Evolutionary conservation across 2,329 filamentous ascomycete genomes (phyloP).

Genomic region (Dactylonectria estremocensis): DNA sequence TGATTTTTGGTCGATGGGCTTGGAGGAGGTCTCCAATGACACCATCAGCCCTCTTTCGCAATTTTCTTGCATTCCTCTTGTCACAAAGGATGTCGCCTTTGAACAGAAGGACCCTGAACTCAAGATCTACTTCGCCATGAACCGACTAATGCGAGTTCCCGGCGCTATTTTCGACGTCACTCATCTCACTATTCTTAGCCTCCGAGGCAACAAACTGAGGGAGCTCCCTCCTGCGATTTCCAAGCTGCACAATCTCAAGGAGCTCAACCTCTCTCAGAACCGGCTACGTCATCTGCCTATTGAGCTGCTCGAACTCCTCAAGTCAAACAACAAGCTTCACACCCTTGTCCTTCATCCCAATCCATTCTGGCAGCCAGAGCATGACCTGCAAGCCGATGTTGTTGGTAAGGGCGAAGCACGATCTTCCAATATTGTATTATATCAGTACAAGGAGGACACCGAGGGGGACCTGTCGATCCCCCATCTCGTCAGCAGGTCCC

Average conservation of each 20-base stretch:
- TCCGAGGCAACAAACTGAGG: conserved; percentile 74
- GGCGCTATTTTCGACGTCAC: conserved; percentile 73
- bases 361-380: conserved; percentile 66
- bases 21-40: conserved; percentile 69
- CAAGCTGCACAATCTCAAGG: conserved; percentile 70
- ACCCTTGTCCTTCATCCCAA: conserved; percentile 75
- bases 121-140: conserved; percentile 74
- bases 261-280: conserved; percentile 79
- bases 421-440: conserved; percentile 24
- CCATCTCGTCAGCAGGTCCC: conserved; percentile 42
- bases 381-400: conserved; percentile 20
- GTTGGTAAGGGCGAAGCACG: conserved; percentile 13
- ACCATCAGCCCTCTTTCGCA: conserved; percentile 71
- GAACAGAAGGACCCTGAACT: conserved; percentile 71
- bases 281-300: conserved; percentile 72
- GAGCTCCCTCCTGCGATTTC: conserved; percentile 74
- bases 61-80: conserved; percentile 68
- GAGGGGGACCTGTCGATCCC: conserved; percentile 24
- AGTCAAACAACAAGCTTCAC: conserved; percentile 60
- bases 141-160: conserved; percentile 70
- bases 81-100: conserved; percentile 72
- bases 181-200: conserved; percentile 74
- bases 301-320: conserved; percentile 73
- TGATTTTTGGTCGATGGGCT: conserved; percentile 72
- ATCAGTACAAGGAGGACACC: conserved; percentile 23